Conservation (phyloP, 208 protist genomes). For the Crithidia expoeki region DNA sequence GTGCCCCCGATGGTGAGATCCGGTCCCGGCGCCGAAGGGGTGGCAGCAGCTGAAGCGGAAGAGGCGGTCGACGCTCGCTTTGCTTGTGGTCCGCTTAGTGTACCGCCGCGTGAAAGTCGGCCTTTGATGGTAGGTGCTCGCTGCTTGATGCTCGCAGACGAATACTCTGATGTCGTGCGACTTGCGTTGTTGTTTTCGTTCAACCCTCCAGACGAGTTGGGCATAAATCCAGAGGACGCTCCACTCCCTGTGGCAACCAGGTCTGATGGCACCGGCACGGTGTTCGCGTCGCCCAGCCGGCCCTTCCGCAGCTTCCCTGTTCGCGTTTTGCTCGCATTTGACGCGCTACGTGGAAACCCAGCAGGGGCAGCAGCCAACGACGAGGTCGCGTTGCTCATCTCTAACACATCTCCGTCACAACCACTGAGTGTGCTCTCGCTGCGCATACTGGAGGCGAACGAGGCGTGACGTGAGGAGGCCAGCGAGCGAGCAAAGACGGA, state of each 20-base stretch:
- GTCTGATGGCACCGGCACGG: neutral
- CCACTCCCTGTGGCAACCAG: constrained; percentile 36
- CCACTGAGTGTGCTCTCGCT: constrained; percentile 27
- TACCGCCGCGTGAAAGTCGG: constrained; percentile 21
- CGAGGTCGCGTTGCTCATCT: constrained; percentile 14
- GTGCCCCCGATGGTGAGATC: constrained; percentile 27
- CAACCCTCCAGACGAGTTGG: neutral
- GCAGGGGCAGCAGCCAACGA: constrained; percentile 46
- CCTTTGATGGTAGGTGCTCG: constrained; percentile 14
- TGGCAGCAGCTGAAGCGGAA: neutral
- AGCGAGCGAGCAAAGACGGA: constrained; percentile 60
- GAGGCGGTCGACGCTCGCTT: neutral
- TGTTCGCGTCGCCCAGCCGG: constrained; percentile 27
- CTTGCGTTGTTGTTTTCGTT: neutral
- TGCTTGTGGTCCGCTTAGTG: neutral
- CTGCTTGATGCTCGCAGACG: constrained; percentile 5
- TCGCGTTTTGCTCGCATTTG: constrained; percentile 42
- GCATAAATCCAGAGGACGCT: constrained; percentile 23
- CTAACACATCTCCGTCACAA: constrained; percentile 12
- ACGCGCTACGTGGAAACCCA: constrained; percentile 35
- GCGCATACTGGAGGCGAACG: constrained; percentile 41
- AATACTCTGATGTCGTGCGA: constrained; percentile 7
- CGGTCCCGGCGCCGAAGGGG: neutral
- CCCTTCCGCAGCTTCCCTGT: constrained; percentile 47
- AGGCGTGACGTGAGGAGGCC: constrained; percentile 40